Evolutionary conservation across 2,329 filamentous ascomycete genomes (phyloP).

Genomic region (Fusarium compactum): DNA sequence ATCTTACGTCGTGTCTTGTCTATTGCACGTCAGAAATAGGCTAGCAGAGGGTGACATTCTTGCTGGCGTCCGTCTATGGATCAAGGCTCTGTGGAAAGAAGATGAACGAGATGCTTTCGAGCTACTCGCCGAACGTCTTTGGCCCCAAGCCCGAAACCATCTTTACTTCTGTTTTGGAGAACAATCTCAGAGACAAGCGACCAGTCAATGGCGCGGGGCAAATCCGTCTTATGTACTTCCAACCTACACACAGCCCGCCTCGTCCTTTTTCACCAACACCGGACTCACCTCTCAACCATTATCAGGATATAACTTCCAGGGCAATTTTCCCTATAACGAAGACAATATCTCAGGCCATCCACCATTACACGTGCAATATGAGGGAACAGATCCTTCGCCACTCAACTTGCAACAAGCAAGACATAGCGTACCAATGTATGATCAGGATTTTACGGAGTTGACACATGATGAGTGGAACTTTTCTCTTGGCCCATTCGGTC

Average conservation of each 20-base stretch:
- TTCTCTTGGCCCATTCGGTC: background rate
- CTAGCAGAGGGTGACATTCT: conserved; percentile 19
- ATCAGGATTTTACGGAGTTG: background rate
- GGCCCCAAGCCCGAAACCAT: conserved; percentile 30
- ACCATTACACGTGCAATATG: background rate
- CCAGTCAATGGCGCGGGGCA: background rate
- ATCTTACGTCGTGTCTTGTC: conserved; percentile 34
- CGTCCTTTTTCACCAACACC: background rate
- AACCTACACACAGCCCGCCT: background rate
- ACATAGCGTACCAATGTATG: background rate
- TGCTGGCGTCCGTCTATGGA: conserved; percentile 29
- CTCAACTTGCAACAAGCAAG: background rate
- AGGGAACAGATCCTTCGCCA: background rate
- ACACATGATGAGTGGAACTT: background rate
- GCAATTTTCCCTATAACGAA: background rate
- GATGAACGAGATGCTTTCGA: conserved; percentile 28
- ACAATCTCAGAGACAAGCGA: fast-evolving
- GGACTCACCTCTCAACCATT: too few relatives aligned
- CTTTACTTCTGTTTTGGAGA: conserved; percentile 9
- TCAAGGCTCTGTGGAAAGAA: conserved; percentile 6
- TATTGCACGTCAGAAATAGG: background rate
- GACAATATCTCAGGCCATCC: background rate
- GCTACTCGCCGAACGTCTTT: conserved; percentile 11
- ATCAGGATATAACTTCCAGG: background rate
- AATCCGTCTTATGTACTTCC: background rate